Base-by-base conservation (phyloP, 139 green algal species). In the Chlorella sp. region DNA sequence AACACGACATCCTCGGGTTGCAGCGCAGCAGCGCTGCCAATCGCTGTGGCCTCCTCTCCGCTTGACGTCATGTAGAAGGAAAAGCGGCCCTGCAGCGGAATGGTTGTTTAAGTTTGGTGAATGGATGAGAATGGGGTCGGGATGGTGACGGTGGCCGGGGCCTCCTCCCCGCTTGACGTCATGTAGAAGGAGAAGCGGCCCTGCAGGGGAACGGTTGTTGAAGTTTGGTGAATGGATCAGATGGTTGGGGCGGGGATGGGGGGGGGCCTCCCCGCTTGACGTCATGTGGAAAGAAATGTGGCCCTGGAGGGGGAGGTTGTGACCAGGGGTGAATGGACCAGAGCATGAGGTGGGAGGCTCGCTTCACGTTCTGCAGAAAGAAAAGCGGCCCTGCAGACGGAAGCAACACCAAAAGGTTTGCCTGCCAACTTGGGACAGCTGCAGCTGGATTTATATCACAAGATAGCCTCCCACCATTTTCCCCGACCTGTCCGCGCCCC, bases 21-120 rank as follows among this genome's bases (percentile, higher is more conserved):
- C 36, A 99, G 86, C 2, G 94, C 97, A 21, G 97, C 97, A 3
- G 97, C 97, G 37, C 89, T 96, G 18, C 92, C 97, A 0, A 99
- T 92, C 32, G 94, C 93, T 22, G 96, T 96, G 1, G 96, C 97
- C 87, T 99, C 97, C 90, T 99, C 97, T 0, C 97, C 96, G 79
- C 81, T 93, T n/a, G 92, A 95, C 7, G 97, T 99, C 93, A 99
- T 96, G 94, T 98, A 99, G 92, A 99, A 99, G 4, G 94, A 98
- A 85, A 99, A 97, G 60, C 97, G 95, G 26, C 97, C 97, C 95
- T 88, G 83, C 18, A 19, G 39, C 5, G 14, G n/a, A 32, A 37
- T 48, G 80, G 75, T 14, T 18, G 60, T 14, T 68, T 14, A 14
- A 18, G 76, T 77, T 22, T 22, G 76, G 85, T 40, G 57, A 61